Evolutionary conservation across 2,329 filamentous ascomycete genomes (phyloP).

Genomic region (Eutypa lata): DNA sequence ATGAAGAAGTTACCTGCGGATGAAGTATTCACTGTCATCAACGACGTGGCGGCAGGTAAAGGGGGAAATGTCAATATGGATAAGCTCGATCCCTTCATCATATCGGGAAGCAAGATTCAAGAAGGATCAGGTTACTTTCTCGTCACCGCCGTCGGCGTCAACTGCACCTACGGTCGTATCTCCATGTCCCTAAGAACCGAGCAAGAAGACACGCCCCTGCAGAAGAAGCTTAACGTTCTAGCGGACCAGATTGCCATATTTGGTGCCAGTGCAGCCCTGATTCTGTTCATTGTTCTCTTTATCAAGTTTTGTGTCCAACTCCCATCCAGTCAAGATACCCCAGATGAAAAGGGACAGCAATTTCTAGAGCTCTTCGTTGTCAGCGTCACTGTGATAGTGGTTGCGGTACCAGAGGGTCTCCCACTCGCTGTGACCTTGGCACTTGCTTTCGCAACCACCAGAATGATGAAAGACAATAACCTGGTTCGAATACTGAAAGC

Average conservation of each 20-base stretch:
- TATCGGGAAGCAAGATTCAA: too few species aligned
- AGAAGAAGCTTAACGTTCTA: too few species aligned
- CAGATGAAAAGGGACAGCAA: slow-evolving; percentile 57
- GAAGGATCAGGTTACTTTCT: too few species aligned
- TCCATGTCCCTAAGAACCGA: too few species aligned
- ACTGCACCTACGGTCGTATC: too few species aligned
- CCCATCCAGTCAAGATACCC: slow-evolving; percentile 41
- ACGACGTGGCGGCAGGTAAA: too few species aligned
- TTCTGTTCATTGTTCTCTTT: slow-evolving; percentile 76
- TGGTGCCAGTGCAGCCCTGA: slow-evolving; percentile 63
- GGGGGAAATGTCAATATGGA: too few species aligned
- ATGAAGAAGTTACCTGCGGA: too few species aligned
- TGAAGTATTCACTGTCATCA: too few species aligned
- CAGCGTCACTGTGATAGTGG: slow-evolving; percentile 64
- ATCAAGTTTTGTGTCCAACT: slow-evolving; percentile 72
- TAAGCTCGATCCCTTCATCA: too few species aligned
- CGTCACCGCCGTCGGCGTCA: too few species aligned
- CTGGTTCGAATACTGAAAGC: slow-evolving; percentile 63
- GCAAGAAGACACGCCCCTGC: too few species aligned
- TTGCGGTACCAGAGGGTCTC: slow-evolving; percentile 66
- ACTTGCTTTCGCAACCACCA: slow-evolving; percentile 63
- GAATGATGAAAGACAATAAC: slow-evolving; percentile 68
- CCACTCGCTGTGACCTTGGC: slow-evolving; percentile 67
- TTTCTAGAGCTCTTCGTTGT: slow-evolving; percentile 63
- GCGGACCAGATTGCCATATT: slow-evolving; percentile 41